phyloP scores from a whole-genome alignment of 345 rosid genomes.

The Camelina neglecta region DNA sequence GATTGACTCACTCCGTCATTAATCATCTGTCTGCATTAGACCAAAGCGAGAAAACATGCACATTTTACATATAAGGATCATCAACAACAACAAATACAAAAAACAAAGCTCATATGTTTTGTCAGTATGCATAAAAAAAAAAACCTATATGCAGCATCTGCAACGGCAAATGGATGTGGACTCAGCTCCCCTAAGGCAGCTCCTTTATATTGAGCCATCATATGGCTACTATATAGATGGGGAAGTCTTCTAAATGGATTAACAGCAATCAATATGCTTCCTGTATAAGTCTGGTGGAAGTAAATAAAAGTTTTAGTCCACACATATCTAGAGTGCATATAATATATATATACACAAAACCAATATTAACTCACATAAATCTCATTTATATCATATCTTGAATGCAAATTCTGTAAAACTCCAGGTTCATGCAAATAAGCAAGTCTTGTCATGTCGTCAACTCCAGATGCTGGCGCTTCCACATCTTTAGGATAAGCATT shows the following conservation, averaged over 20 bases:
- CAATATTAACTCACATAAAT: slow-evolving; percentile 73
- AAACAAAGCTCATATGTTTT: background rate
- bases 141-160: slow-evolving; percentile 99
- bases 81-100: background rate
- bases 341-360: background rate
- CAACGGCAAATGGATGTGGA: slow-evolving; percentile 98
- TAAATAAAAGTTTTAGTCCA: slow-evolving; percentile 30
- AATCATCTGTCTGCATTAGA: slow-evolving; percentile 80
- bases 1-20: slow-evolving; percentile 91
- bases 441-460: slow-evolving; percentile 98
- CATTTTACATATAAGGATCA: background rate
- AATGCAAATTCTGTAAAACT: slow-evolving; percentile 87
- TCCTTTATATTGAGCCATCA: slow-evolving; percentile 99
- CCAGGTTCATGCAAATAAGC: slow-evolving; percentile 99
- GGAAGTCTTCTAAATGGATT: slow-evolving; percentile 94
- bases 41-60: background rate
- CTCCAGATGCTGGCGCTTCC: slow-evolving; percentile 91
- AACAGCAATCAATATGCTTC: slow-evolving; percentile 94
- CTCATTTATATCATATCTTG: slow-evolving; percentile 97
- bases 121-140: slow-evolving; percentile 23
- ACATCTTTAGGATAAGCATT: slow-evolving; percentile 79
- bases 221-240: slow-evolving; percentile 90
- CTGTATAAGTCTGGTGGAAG: slow-evolving; percentile 88
- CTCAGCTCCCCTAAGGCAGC: slow-evolving; percentile 93
- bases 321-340: background rate